These are phyloP conservation scores for Cyclocybe aegerita DNA, from an alignment of 768 basidiomycete genomes.

Conservation along the genomic window DNA sequence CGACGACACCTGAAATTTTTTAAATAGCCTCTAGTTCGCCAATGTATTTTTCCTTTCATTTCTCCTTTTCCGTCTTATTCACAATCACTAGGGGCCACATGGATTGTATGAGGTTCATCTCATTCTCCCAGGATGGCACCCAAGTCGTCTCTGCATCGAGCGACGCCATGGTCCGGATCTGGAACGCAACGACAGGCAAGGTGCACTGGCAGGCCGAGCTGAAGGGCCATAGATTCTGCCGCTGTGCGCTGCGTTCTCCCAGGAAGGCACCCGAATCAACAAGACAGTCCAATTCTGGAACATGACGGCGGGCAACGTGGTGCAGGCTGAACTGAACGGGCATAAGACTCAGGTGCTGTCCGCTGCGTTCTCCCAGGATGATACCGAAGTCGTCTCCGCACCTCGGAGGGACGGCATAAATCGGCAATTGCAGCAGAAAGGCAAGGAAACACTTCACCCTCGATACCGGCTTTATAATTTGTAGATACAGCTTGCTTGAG, in stretches of 20 bases:
- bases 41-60: no score
- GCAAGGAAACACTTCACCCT: no score
- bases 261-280: constrained; percentile 7
- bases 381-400: neutral
- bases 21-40: no score
- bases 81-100: no score
- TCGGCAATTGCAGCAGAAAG: no score
- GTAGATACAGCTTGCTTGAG: no score
- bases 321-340: constrained; percentile 5
- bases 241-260: constrained; percentile 2
- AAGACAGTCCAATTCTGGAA: constrained; percentile 9
- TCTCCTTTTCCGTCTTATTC: no score
- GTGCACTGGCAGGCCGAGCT: constrained; percentile 1
- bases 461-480: no score
- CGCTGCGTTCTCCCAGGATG: constrained; percentile 10
- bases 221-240: constrained; percentile 3
- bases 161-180: constrained; percentile 1
- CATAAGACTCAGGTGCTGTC: constrained; percentile 2
- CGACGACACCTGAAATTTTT: no score
- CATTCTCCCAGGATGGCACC: constrained; percentile 6
- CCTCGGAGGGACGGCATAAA: no score
- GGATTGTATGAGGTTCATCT: neutral
- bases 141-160: neutral
- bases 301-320: neutral
- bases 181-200: constrained; percentile 3